Percentiles rank a stretch among this genome's conserved stretches.
These are phyloP conservation scores for Didymella segeticola DNA, from an alignment of 2,329 filamentous ascomycete genomes.

Conservation along the genomic window DNA sequence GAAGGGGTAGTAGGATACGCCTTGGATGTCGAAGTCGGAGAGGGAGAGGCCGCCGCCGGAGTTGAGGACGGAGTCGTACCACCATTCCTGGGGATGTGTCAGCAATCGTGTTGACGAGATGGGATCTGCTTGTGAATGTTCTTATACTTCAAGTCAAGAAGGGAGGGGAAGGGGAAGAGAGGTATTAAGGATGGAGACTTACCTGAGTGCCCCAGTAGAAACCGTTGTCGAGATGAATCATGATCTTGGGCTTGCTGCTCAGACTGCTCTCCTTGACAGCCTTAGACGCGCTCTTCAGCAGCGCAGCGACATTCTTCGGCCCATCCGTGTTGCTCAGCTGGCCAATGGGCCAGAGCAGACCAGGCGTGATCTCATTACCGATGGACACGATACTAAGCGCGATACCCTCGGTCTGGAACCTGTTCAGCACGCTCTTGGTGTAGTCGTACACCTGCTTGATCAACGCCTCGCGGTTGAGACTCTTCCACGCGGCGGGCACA, in stretches of 20 bases:
- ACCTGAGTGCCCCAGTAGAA: conserved; percentile 67
- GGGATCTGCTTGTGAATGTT: no score
- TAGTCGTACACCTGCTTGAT: conserved; percentile 72
- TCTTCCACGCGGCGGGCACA: conserved; percentile 68
- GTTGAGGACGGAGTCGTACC: conserved; percentile 62
- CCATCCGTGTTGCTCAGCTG: conserved; percentile 56
- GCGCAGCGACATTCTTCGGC: conserved; percentile 64
- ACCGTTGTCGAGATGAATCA: conserved; percentile 79
- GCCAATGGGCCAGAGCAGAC: conserved; percentile 72
- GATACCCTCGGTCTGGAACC: conserved; percentile 64
- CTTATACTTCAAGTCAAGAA: neutral
- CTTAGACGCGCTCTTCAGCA: conserved; percentile 69
- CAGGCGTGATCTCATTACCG: conserved; percentile 74
- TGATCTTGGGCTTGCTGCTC: conserved; percentile 67
- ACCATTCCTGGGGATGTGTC: conserved; percentile 59
- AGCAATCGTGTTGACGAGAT: no score
- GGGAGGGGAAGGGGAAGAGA: no score
- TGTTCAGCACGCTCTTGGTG: conserved; percentile 67
- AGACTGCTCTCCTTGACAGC: conserved; percentile 70
- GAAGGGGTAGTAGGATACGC: conserved; percentile 77
- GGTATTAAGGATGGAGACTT: neutral
- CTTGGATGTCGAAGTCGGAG: conserved; percentile 73
- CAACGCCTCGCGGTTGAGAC: conserved; percentile 64
- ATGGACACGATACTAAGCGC: conserved; percentile 70
- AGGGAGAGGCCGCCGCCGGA: conserved; percentile 55